Evolutionary conservation across 2,329 filamentous ascomycete genomes (phyloP).

Genomic region (Colletotrichum sp.): DNA sequence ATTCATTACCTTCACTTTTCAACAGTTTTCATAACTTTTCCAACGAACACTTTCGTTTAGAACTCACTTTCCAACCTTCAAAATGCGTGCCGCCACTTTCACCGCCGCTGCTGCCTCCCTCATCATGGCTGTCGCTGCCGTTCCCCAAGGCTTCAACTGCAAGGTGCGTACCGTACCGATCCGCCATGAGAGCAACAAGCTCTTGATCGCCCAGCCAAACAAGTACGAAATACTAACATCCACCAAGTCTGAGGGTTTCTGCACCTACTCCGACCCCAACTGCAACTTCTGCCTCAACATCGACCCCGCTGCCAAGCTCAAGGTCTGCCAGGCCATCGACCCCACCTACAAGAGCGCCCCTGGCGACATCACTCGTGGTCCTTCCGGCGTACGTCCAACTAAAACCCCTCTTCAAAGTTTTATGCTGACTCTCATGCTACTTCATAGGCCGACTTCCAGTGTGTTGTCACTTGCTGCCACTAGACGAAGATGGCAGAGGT

Average conservation of each 20-base stretch:
- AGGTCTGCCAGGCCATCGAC: neutral
- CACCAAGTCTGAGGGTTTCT: neutral
- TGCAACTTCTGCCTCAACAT: slow-evolving; percentile 2
- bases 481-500: neutral
- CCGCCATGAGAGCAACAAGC: neutral
- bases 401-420: neutral
- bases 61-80: neutral
- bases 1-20: neutral
- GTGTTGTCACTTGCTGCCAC: neutral
- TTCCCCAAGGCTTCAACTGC: neutral
- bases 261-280: neutral
- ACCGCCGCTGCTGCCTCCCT: neutral
- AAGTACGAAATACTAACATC: neutral
- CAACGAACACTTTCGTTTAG: neutral
- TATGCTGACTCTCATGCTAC: neutral
- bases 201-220: accelerated
- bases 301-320: neutral
- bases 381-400: neutral
- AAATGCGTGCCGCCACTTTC: neutral
- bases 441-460: neutral
- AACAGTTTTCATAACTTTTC: neutral
- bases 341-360: neutral
- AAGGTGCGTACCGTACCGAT: neutral
- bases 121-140: neutral
- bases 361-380: neutral